These are phyloP conservation scores for Eutrema yunnanense DNA, from an alignment of 345 rosid species.

Conservation along the genomic window DNA sequence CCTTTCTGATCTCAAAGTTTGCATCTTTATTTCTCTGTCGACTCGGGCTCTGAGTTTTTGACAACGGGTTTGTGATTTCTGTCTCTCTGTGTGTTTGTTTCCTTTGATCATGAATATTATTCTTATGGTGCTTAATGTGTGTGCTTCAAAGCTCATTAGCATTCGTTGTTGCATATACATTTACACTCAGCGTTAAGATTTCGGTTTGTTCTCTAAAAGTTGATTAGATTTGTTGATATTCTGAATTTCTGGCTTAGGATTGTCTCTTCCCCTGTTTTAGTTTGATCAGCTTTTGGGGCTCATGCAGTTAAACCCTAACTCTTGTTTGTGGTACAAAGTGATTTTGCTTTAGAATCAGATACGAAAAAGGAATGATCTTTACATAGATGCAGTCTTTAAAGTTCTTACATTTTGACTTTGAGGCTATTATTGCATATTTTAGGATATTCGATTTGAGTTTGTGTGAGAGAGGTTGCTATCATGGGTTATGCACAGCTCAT, in stretches of 20 bases:
- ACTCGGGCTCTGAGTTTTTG: neutral
- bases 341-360: neutral
- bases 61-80: neutral
- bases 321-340: neutral
- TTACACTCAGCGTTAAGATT: neutral
- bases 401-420: neutral
- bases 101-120: neutral
- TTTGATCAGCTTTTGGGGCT: neutral
- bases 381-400: neutral
- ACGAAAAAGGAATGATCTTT: neutral
- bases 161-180: neutral
- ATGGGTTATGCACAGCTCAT: constrained; percentile 2
- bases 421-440: neutral
- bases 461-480: neutral
- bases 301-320: neutral
- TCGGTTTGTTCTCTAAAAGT: neutral
- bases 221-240: neutral
- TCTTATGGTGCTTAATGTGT: neutral
- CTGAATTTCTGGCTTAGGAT: neutral
- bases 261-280: neutral
- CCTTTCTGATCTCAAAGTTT: neutral
- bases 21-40: neutral
- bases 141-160: neutral
- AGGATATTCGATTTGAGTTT: neutral
- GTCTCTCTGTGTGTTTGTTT: neutral